A percentile compares a stretch with the other conserved stretches of the same genome.
These are phyloP conservation scores for Ganoderma sp. DNA, from an alignment of 1,284 basidiomycete species.

Conservation along the genomic window DNA sequence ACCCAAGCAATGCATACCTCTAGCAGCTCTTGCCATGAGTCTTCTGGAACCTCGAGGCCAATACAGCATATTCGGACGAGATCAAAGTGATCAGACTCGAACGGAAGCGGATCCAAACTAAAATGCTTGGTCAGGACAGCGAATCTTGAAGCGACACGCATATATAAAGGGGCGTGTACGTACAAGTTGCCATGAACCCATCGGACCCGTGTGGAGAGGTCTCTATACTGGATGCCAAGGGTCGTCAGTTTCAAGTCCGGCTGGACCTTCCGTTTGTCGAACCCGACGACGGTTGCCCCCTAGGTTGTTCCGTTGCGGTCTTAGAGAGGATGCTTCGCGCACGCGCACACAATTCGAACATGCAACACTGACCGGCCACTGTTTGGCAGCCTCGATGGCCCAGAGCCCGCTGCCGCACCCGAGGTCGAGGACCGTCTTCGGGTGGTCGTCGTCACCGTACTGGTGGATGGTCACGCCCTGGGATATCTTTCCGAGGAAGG, in stretches of 20 bases:
- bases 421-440: conserved; percentile 66
- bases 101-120: conserved; percentile 69
- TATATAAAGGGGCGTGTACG: conserved; percentile 31
- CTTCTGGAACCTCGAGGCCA: conserved; percentile 72
- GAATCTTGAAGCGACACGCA: background rate
- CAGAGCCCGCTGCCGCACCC: conserved; percentile 85
- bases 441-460: conserved; percentile 53
- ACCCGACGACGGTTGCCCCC: conserved; percentile 62
- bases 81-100: conserved; percentile 61
- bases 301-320: conserved; percentile 36
- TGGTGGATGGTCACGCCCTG: conserved; percentile 58
- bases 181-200: conserved; percentile 76
- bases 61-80: conserved; percentile 67
- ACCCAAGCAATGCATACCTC: conserved; percentile 35
- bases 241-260: conserved; percentile 54
- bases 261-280: conserved; percentile 62
- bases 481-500: conserved; percentile 59
- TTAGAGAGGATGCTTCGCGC: conserved; percentile 4
- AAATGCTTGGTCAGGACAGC: conserved; percentile 2
- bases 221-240: conserved; percentile 36
- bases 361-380: conserved; percentile 59
- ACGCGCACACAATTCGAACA: conserved; percentile 13
- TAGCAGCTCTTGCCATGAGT: conserved; percentile 55
- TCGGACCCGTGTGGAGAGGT: conserved; percentile 56
- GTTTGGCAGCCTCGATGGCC: conserved; percentile 68